phyloP scores from a whole-genome alignment of 768 basidiomycete species.

The Wakefieldia striispora region DNA sequence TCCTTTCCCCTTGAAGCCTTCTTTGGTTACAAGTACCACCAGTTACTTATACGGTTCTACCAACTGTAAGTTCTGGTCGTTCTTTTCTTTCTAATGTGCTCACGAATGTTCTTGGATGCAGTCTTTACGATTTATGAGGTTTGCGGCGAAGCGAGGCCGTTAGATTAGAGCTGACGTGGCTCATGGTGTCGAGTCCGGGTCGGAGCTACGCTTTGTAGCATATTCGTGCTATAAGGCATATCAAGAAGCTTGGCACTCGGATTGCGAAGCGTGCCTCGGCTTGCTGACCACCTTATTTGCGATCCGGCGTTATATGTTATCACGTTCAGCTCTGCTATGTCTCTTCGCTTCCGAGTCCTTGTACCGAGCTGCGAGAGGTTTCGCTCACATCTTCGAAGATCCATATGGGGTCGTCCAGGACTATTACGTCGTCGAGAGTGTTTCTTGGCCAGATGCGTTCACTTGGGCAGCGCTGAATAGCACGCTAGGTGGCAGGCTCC shows the following conservation, averaged over 20 bases:
- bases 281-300: no score
- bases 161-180: no score
- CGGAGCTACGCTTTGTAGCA: no score
- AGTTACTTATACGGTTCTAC: slow-evolving; percentile 10
- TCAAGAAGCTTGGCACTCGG: no score
- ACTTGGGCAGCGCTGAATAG: slow-evolving; percentile 10
- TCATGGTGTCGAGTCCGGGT: no score
- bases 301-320: no score
- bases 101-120: background rate
- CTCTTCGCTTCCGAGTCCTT: background rate
- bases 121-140: slow-evolving; percentile 9
- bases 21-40: slow-evolving; percentile 18
- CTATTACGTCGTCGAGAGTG: background rate
- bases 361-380: background rate
- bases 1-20: slow-evolving; percentile 12
- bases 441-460: slow-evolving; percentile 9
- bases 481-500: slow-evolving; percentile 7
- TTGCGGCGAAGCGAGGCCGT: background rate
- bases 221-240: no score
- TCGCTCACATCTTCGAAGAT: background rate
- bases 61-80: slow-evolving; percentile 5
- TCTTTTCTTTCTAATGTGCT: background rate
- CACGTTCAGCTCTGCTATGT: background rate
- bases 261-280: no score
- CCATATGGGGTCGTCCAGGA: background rate